Conservation (phyloP, 805 yeast genomes). For the Candida xiaguanensis region DNA sequence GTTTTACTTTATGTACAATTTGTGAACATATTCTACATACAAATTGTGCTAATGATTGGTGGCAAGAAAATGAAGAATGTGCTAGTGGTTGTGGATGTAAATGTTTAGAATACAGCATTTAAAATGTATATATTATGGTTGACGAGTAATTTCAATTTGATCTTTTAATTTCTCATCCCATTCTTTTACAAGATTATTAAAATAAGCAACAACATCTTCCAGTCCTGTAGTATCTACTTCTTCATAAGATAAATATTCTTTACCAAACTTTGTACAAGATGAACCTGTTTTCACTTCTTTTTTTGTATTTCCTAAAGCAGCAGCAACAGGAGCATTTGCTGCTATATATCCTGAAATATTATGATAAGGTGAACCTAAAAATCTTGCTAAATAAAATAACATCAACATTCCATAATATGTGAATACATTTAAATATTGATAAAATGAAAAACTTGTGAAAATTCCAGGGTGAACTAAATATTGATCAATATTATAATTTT, state of each 20-base stretch:
- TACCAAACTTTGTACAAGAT: slow-evolving; percentile 61
- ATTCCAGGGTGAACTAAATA: slow-evolving; percentile 93
- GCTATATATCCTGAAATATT: slow-evolving; percentile 85
- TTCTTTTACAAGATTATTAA: slow-evolving; percentile 51
- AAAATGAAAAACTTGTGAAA: slow-evolving; percentile 78
- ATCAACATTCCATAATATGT: slow-evolving; percentile 83
- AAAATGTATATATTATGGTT: slow-evolving; percentile 14
- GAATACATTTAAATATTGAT: slow-evolving; percentile 68
- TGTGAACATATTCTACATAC: slow-evolving; percentile 83
- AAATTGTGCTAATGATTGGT: slow-evolving; percentile 79
- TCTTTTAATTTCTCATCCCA: slow-evolving; percentile 77
- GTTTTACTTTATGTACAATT: slow-evolving; percentile 61
- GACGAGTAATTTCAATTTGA: slow-evolving; percentile 60
- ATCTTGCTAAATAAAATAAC: slow-evolving; percentile 79
- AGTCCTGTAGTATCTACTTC: slow-evolving; percentile 64
- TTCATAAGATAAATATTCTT: slow-evolving; percentile 53
- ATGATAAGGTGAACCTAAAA: slow-evolving; percentile 83
- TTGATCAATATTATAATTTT: slow-evolving; percentile 55
- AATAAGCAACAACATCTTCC: slow-evolving; percentile 60
- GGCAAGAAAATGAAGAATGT: slow-evolving; percentile 53
- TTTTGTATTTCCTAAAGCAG: slow-evolving; percentile 40
- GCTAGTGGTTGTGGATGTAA: slow-evolving; percentile 84
- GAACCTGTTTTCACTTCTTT: slow-evolving; percentile 65
- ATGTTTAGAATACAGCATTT: slow-evolving; percentile 43
- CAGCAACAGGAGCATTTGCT: slow-evolving; percentile 73